phyloP scores from a whole-genome alignment of 306 rosid species.

The Neltuma alba region DNA sequence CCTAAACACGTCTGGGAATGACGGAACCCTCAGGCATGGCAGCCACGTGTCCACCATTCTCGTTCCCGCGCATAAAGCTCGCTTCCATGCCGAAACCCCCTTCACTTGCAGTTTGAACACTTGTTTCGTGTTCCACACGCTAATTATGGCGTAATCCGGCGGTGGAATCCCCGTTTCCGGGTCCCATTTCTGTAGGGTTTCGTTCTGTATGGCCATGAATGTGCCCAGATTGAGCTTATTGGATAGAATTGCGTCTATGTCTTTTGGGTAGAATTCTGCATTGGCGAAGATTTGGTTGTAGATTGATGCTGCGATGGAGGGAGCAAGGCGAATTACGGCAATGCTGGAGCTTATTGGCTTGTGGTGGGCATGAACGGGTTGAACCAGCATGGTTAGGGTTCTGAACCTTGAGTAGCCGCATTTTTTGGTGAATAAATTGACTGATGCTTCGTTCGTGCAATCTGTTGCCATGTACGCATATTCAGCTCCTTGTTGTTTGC shows the following conservation, averaged over 20 bases:
- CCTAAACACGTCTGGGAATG: slow-evolving; percentile 73
- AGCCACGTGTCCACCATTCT: slow-evolving; percentile 73
- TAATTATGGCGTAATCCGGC: slow-evolving; percentile 60
- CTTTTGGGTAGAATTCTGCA: slow-evolving; percentile 78
- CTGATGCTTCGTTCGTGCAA: slow-evolving; percentile 79
- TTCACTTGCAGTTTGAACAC: slow-evolving; percentile 77
- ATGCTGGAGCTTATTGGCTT: slow-evolving; percentile 53
- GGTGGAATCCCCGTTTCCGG: slow-evolving; percentile 53
- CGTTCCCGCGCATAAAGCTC: slow-evolving; percentile 68
- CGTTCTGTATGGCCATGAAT: slow-evolving; percentile 77
- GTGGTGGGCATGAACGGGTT: slow-evolving; percentile 85
- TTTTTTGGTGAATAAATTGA: slow-evolving; percentile 77
- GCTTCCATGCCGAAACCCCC: slow-evolving; percentile 64
- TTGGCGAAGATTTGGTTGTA: slow-evolving; percentile 56
- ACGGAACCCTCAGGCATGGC: slow-evolving; percentile 88
- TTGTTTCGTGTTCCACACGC: slow-evolving; percentile 92
- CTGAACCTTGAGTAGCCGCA: slow-evolving; percentile 75
- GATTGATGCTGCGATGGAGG: slow-evolving; percentile 41
- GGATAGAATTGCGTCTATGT: slow-evolving; percentile 59
- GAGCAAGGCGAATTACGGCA: slow-evolving; percentile 49
- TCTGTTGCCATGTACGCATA: slow-evolving; percentile 91
- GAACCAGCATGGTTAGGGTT: slow-evolving; percentile 69
- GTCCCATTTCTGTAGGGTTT: slow-evolving; percentile 47
- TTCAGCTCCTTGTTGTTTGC: slow-evolving; percentile 71
- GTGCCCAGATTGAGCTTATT: slow-evolving; percentile 78